Evolutionary conservation across 495 filamentous ascomycete species (phyloP).

Genomic region (Melanomma pulvis-pyrius): DNA sequence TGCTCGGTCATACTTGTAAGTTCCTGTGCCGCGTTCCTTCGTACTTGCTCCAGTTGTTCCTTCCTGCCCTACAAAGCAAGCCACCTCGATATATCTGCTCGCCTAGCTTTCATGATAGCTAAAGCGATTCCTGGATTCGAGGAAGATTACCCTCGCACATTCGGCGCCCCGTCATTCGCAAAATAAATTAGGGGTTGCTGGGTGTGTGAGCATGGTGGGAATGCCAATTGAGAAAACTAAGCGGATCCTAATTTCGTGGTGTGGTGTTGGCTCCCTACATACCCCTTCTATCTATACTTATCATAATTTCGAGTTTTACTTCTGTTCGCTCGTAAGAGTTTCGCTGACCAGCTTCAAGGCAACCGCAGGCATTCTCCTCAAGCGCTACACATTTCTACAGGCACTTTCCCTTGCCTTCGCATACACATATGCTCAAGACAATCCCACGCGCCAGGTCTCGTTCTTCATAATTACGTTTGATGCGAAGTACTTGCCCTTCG

Average conservation of each 20-base stretch:
- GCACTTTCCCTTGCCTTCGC: slow-evolving; percentile 75
- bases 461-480: slow-evolving; percentile 80
- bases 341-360: slow-evolving; percentile 54
- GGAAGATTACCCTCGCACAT: slow-evolving; percentile 90
- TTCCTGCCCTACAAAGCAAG: slow-evolving; percentile 41
- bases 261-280: slow-evolving; percentile 94
- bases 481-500: slow-evolving; percentile 72
- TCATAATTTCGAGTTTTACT: neutral
- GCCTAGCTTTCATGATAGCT: slow-evolving; percentile 76
- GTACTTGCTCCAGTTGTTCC: slow-evolving; percentile 18
- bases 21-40: slow-evolving; percentile 29
- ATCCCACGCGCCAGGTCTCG: slow-evolving; percentile 66
- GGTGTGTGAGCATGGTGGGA: slow-evolving; percentile 90
- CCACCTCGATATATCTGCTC: slow-evolving; percentile 89
- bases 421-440: slow-evolving; percentile 82
- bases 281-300: slow-evolving; percentile 23
- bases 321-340: too few species aligned
- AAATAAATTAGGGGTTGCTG: slow-evolving; percentile 64
- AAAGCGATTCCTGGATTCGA: slow-evolving; percentile 97
- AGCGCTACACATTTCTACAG: slow-evolving; percentile 58
- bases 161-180: slow-evolving; percentile 78
- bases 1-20: slow-evolving; percentile 64
- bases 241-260: slow-evolving; percentile 64
- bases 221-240: slow-evolving; percentile 78
- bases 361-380: slow-evolving; percentile 55